phyloP scores from a whole-genome alignment of 2,329 filamentous ascomycete genomes.

The Neonectria punicea region DNA sequence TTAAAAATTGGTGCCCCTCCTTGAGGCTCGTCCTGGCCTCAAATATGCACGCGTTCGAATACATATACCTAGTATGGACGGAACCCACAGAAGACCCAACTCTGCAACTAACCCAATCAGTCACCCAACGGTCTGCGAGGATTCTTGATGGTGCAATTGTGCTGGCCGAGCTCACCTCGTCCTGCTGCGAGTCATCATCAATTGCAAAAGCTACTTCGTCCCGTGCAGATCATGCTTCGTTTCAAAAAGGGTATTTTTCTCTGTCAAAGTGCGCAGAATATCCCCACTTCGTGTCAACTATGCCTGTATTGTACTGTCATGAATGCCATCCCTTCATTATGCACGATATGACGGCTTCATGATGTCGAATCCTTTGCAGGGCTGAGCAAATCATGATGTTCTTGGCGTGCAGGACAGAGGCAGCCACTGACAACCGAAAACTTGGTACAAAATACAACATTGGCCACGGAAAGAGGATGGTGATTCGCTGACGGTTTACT shows the following conservation, averaged over 20 bases:
- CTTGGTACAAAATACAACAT: conserved; percentile 1
- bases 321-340: conserved; percentile 4
- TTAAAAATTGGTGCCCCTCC: background rate
- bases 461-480: conserved; percentile 17
- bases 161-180: conserved; percentile 34
- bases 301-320: background rate
- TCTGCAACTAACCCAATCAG: conserved; percentile 32
- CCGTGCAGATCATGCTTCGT: conserved; percentile 40
- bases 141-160: conserved; percentile 25
- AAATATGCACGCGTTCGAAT: conserved; percentile 19
- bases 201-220: conserved; percentile 33
- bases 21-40: conserved; percentile 9
- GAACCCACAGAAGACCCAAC: conserved; percentile 3
- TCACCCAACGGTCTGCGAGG: conserved; percentile 31
- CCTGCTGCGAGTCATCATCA: conserved; percentile 42
- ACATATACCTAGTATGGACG: background rate
- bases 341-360: conserved; percentile 16
- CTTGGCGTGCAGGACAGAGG: background rate
- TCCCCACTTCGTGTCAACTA: conserved; percentile 1
- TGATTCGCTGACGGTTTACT: conserved; percentile 27
- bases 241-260: conserved; percentile 32
- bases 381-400: conserved; percentile 12
- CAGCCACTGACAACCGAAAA: conserved; percentile 5
- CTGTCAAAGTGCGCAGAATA: conserved; percentile 8
- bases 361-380: conserved; percentile 6